These are phyloP conservation scores for Aspergillus panamensis DNA, from an alignment of 495 filamentous ascomycete genomes.

Conservation along the genomic window DNA sequence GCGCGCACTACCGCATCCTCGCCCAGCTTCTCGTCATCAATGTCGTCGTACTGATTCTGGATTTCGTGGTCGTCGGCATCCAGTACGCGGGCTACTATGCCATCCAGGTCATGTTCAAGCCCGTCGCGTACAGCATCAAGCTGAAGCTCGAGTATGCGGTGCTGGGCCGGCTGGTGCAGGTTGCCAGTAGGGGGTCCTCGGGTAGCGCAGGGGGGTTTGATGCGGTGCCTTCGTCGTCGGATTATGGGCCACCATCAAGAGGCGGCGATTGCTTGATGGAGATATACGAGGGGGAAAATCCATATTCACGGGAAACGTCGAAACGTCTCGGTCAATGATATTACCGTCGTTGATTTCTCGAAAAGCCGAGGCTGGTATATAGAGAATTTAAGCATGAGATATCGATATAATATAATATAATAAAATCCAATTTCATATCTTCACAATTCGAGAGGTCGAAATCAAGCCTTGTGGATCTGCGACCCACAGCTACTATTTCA, in stretches of 20 bases:
- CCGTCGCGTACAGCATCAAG: slow-evolving; percentile 52
- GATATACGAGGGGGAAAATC: neutral
- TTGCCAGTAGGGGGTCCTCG: slow-evolving; percentile 15
- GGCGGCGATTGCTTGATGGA: neutral
- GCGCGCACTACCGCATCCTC: slow-evolving; percentile 33
- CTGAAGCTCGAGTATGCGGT: slow-evolving; percentile 53
- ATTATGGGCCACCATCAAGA: neutral
- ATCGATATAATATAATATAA: too few species aligned
- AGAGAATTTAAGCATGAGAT: too few species aligned
- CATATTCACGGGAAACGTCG: neutral
- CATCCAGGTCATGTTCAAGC: slow-evolving; percentile 49
- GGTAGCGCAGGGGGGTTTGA: neutral
- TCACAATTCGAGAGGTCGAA: too few species aligned
- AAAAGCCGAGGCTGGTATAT: too few species aligned
- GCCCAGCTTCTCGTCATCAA: slow-evolving; percentile 48
- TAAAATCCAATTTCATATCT: too few species aligned
- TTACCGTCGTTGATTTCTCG: too few species aligned
- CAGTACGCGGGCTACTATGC: slow-evolving; percentile 48
- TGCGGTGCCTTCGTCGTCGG: slow-evolving; percentile 3
- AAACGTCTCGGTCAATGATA: neutral
- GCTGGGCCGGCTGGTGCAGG: slow-evolving; percentile 46
- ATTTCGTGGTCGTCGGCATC: slow-evolving; percentile 43
- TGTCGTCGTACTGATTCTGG: slow-evolving; percentile 48
- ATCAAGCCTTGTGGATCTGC: too few species aligned
- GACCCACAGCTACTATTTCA: too few species aligned